Base-by-base conservation (phyloP, 202 grass and related monocot genomes). In the Zoysia matrella region DNA sequence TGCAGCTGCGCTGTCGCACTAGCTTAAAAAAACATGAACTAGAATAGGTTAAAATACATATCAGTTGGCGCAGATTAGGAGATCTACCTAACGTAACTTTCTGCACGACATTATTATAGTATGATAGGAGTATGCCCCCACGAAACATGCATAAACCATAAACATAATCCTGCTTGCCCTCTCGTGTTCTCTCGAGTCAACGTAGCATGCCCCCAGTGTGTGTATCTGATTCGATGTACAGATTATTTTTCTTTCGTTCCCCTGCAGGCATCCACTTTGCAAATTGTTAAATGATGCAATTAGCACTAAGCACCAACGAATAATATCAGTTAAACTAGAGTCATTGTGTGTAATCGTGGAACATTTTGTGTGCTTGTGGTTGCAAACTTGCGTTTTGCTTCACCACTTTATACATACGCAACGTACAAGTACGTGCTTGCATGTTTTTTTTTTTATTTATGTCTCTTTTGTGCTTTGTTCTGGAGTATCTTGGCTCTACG, bases 11-110 rank as follows among this genome's bases (percentile, higher is more conserved):
- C 63, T 75, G 71, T 80, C 63, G 76, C 80, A 80, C 53, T 69
- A 75, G 72, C 86, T 69, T 67, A 43, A 57, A 51, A 51, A 70
- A 61, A 30, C 22, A 52, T 7, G 14, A 6, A 61, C 47, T 9
- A 60, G 39, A 45, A 1, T 10, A 15, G 7, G 9, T 43, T 79
- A 46, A 76, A 65, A 47, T 10, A 76, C 50, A 61, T n/a, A 68
- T 47, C 45, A 73, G 63, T 84, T 70, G 75, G 70, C 42, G 40
- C n/a, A 42, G 4, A 3, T 8, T 52, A 57, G 57, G 22, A 30
- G 2, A 52, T 80, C 62, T 67, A 18, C 83, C 46, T 72, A 40
- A 11, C 2, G 73, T 69, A 83, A 44, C 83, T 82, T 86, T 89
- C 60, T 7, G 11, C 11, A 44, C 40, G 12, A 16, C 53, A n/a